These are phyloP conservation scores for Boeremia exigua DNA, from an alignment of 2,329 filamentous ascomycete species.

Conservation along the genomic window DNA sequence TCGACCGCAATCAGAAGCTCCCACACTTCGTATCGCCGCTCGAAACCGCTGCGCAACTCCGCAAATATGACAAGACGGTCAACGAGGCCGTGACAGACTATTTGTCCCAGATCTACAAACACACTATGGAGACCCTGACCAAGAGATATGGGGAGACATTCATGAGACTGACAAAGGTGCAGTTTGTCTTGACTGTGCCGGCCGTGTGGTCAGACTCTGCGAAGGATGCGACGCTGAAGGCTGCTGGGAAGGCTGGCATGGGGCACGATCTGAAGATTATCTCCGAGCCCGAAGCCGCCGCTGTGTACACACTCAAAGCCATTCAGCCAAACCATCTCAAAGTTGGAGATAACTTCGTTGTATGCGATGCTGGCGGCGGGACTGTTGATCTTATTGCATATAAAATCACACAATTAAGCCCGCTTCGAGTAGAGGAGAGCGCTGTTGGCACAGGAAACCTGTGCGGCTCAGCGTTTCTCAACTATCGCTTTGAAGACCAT, in stretches of 20 bases:
- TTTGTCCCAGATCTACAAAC: conserved; percentile 74
- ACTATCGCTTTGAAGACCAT: conserved; percentile 81
- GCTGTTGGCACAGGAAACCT: conserved; percentile 79
- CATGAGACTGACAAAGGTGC: conserved; percentile 75
- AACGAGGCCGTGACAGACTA: conserved; percentile 82
- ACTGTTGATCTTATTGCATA: conserved; percentile 81
- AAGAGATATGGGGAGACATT: conserved; percentile 78
- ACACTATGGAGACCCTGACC: conserved; percentile 79
- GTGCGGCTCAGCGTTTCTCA: conserved; percentile 79
- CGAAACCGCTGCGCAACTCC: conserved; percentile 78
- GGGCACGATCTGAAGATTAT: conserved; percentile 79
- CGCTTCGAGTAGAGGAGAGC: conserved; percentile 76
- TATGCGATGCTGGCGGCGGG: conserved; percentile 64
- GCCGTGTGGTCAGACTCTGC: conserved; percentile 85
- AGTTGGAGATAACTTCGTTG: conserved; percentile 67
- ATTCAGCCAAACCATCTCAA: conserved; percentile 77
- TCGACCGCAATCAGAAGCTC: conserved; percentile 79
- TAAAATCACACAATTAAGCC: conserved; percentile 75
- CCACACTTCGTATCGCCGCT: conserved; percentile 80
- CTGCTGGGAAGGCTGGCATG: conserved; percentile 80
- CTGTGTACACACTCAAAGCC: conserved; percentile 79
- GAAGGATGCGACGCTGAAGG: conserved; percentile 81
- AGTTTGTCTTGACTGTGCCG: conserved; percentile 77
- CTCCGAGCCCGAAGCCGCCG: conserved; percentile 78
- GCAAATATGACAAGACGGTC: conserved; percentile 76